Conservation (phyloP, 2,329 filamentous ascomycete species). For the Orbilia blumenaviensis region DNA sequence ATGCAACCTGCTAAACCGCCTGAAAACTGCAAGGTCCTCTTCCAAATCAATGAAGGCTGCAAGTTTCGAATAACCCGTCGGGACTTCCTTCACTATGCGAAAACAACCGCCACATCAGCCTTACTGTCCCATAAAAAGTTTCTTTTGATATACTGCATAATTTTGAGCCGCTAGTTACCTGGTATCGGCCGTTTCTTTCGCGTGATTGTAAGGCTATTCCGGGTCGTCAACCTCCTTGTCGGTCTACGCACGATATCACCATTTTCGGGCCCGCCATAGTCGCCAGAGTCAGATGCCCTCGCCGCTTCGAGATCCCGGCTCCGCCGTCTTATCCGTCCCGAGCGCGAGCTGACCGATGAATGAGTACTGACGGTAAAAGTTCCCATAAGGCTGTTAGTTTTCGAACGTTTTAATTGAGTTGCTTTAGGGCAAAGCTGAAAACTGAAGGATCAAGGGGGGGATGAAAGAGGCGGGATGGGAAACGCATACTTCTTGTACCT, state of each 20-base stretch:
- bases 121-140: not conserved
- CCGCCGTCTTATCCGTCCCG: conserved; percentile 24
- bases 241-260: conserved; percentile 4
- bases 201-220: not conserved
- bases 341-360: conserved; percentile 24
- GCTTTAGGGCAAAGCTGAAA: not conserved
- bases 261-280: conserved; percentile 11
- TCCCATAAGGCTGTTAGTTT: conserved; percentile 51
- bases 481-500: conserved; percentile 16
- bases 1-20: conserved; percentile 41
- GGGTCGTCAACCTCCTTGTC: not conserved
- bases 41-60: conserved; percentile 46
- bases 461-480: not conserved
- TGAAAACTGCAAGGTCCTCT: conserved; percentile 41
- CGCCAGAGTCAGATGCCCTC: conserved; percentile 12
- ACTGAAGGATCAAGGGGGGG: conserved; percentile 9
- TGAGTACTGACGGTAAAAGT: conserved; percentile 33
- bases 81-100: conserved; percentile 32
- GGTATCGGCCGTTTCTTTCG: conserved; percentile 33
- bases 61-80: conserved; percentile 41
- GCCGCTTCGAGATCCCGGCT: conserved; percentile 42
- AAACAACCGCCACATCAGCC: conserved; percentile 13
- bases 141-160: not conserved
- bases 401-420: not conserved
- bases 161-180: not conserved